Evolutionary conservation across 169 alveolate genomes (phyloP), one percentile per base, ranked within the genome.

Genomic region (Plasmodium falciparum): DNA sequence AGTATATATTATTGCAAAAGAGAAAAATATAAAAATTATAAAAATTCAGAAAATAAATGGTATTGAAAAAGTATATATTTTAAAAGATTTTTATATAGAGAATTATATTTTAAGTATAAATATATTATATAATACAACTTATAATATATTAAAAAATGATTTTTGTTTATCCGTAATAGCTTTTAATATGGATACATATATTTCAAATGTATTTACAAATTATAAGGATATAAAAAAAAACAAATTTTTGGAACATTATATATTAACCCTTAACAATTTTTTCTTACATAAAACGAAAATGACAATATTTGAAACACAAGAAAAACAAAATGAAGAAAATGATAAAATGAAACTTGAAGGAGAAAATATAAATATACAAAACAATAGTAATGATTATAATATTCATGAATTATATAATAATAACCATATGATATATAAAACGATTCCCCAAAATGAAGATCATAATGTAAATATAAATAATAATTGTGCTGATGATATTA

Each of bases 11-110:
- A 69, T 83, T 20, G 91, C 85, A 2, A 24, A 49, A 26, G 83
- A 73, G 17, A 69, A 69, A 83, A 83, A 83, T 45, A 49, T 83
- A 22, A 83, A 83, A 83, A 58, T 83, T 69, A 29, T 83, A 58
- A 69, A 83, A 69, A 69, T 83, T 13, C 67, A 56, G 20, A 83
- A 83, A 54, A 83, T n/a, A 56, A 83, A 83, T 24, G 74, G 62
- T 69, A 69, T 70, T 33, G 85, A 83, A 47, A 49, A 67, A 39
- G 26, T 83, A 69, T 33, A n/a, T 29, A 26, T 83, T 54, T 15
- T 72, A 13, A 52, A 45, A 2, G 56, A 67, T 43, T 69, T 83
- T 49, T 26, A 52, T 69, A 13, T 83, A 61, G 45, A 43, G 5
- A 67, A 69, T 69, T 56, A 13, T 43, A 83, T 83, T 39, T 2